Percentiles rank a stretch among this genome's conserved stretches.
Conservation (phyloP, 257 asterid species). For the Hygrophila difformis region DNA sequence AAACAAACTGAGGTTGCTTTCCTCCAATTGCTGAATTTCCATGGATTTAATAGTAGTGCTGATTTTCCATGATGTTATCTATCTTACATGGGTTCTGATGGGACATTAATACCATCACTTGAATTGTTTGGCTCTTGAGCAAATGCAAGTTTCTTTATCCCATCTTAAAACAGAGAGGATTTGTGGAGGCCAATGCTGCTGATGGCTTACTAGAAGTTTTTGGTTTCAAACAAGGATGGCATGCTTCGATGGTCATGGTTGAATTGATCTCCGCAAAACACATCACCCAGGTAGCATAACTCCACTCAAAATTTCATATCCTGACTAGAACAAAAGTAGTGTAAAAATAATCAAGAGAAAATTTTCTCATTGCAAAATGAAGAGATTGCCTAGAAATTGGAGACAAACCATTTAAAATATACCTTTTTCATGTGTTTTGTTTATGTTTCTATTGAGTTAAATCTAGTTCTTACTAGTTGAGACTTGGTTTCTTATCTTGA, state of each 20-base stretch:
- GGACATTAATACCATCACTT: no score
- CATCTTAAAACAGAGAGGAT: slow-evolving; percentile 55
- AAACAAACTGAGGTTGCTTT: no score
- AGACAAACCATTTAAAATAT: no score
- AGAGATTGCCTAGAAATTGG: no score
- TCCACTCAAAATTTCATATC: neutral
- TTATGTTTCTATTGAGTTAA: no score
- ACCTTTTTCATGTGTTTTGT: no score
- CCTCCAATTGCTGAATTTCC: no score
- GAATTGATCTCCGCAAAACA: slow-evolving; percentile 89
- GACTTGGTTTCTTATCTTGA: neutral
- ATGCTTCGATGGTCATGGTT: slow-evolving; percentile 96
- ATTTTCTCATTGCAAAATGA: no score
- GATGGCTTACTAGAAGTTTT: slow-evolving; percentile 80
- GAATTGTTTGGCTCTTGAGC: neutral
- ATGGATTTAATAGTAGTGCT: no score
- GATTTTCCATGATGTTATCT: no score
- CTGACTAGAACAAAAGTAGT: neutral
- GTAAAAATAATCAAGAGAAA: no score
- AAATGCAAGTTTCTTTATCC: slow-evolving; percentile 5
- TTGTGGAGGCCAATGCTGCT: slow-evolving; percentile 87
- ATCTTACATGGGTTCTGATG: no score
- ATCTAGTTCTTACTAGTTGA: neutral
- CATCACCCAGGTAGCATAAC: slow-evolving; percentile 71
- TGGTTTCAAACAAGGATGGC: slow-evolving; percentile 98